These are phyloP conservation scores for Auricularia sp. DNA, from an alignment of 768 basidiomycete species.

Conservation along the genomic window DNA sequence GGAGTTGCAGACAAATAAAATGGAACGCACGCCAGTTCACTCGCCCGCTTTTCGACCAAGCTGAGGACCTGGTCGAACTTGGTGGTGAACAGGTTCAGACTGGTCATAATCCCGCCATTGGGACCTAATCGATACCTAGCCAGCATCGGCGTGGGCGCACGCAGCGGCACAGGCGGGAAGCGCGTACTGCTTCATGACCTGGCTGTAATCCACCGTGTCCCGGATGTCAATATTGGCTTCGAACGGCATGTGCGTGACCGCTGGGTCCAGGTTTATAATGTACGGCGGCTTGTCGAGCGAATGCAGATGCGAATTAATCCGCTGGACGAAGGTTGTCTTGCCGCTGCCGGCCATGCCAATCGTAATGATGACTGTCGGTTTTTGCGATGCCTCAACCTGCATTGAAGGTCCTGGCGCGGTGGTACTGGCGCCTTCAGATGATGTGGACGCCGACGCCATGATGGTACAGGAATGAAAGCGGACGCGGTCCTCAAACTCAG, in stretches of 20 bases:
- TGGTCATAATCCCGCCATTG: constrained; percentile 95
- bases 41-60: constrained; percentile 83
- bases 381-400: background rate
- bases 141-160: constrained; percentile 2
- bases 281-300: constrained; percentile 68
- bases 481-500: too few species aligned
- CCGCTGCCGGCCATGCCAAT: constrained; percentile 97
- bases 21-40: constrained; percentile 68
- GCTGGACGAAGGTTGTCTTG: constrained; percentile 94
- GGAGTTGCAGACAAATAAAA: background rate
- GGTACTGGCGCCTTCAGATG: background rate
- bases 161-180: constrained; percentile 20
- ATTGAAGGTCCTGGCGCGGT: background rate
- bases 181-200: constrained; percentile 99
- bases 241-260: constrained; percentile 83
- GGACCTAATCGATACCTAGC: constrained; percentile 92
- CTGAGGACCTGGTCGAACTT: constrained; percentile 96
- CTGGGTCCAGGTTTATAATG: constrained; percentile 95
- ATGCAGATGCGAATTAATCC: constrained; percentile 87
- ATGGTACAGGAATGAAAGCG: too few species aligned
- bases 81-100: constrained; percentile 94
- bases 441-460: constrained; percentile 6
- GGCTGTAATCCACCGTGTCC: constrained; percentile 93
- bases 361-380: constrained; percentile 76
- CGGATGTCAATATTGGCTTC: constrained; percentile 96